Evolutionary conservation across 257 asterid species (phyloP).

Genomic region (Solanum chmielewskii): DNA sequence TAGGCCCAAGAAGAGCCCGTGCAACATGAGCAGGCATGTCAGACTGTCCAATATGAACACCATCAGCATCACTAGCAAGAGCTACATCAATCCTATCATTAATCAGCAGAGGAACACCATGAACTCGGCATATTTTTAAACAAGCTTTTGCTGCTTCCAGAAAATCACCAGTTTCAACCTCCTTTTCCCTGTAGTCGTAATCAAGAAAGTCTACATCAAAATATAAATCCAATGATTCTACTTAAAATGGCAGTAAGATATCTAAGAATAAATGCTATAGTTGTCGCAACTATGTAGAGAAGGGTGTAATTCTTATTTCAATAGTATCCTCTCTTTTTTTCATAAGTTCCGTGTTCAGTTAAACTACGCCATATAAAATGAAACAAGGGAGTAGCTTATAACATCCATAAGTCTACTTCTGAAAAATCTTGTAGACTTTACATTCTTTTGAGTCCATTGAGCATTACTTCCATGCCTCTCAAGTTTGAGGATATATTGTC

Average conservation of each 20-base stretch:
- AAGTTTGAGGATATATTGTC: not conserved
- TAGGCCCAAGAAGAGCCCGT: conserved; percentile 77
- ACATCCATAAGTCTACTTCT: not conserved
- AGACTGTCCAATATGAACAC: conserved; percentile 88
- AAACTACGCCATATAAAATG: not conserved
- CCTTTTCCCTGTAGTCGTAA: conserved; percentile 59
- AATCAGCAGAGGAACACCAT: conserved; percentile 59
- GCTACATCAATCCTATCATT: conserved; percentile 86
- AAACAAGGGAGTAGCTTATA: not conserved
- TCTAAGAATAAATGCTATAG: not conserved
- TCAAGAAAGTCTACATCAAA: not conserved
- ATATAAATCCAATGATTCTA: not conserved
- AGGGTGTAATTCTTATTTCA: not conserved
- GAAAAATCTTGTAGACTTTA: not conserved
- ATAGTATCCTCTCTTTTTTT: not conserved
- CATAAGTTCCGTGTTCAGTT: not conserved
- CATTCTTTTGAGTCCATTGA: not conserved
- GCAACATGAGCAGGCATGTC: conserved; percentile 73
- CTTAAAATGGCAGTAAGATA: not conserved
- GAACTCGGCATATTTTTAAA: conserved; percentile 42
- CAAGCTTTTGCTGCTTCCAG: conserved; percentile 79
- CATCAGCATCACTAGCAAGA: conserved; percentile 87
- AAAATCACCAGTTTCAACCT: conserved; percentile 60
- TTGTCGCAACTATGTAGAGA: not conserved
- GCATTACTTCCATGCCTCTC: not conserved